Conservation (phyloP, 2,329 filamentous ascomycete species). For the Exophiala oligosperma region DNA sequence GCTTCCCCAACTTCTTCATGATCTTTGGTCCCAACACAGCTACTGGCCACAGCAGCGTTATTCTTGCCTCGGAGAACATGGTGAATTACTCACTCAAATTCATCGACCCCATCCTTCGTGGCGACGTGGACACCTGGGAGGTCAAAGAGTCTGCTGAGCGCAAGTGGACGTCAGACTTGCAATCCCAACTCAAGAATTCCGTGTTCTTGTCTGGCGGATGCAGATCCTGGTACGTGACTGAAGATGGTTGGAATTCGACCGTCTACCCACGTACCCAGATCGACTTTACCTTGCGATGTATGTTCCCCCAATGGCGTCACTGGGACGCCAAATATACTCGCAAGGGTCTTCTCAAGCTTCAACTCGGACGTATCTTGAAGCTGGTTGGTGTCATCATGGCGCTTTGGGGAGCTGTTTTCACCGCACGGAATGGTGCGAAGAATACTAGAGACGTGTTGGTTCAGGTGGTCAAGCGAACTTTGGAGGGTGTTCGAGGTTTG, state of each 20-base stretch:
- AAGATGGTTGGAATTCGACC: constrained; percentile 52
- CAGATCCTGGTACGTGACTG: constrained; percentile 51
- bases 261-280: constrained; percentile 53
- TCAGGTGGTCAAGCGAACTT: constrained; percentile 1
- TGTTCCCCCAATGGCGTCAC: constrained; percentile 55
- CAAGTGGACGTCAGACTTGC: constrained; percentile 49
- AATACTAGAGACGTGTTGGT: constrained; percentile 2
- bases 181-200: constrained; percentile 45
- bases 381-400: constrained; percentile 18
- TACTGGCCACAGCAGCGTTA: constrained; percentile 62
- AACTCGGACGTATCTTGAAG: constrained; percentile 25
- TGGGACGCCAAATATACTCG: constrained; percentile 54
- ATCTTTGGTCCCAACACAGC: constrained; percentile 62
- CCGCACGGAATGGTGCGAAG: constrained; percentile 8
- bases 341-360: constrained; percentile 44
- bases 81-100: constrained; percentile 60
- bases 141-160: constrained; percentile 51
- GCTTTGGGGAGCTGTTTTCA: constrained; percentile 11
- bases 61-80: constrained; percentile 62
- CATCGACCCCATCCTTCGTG: constrained; percentile 54
- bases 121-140: constrained; percentile 45
- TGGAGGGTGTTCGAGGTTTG: constrained; percentile 3
- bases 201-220: constrained; percentile 51
- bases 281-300: constrained; percentile 51
- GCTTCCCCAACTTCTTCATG: constrained; percentile 67